phyloP scores from a whole-genome alignment of 2,329 filamentous ascomycete genomes.

The Monilinia fructigena region DNA sequence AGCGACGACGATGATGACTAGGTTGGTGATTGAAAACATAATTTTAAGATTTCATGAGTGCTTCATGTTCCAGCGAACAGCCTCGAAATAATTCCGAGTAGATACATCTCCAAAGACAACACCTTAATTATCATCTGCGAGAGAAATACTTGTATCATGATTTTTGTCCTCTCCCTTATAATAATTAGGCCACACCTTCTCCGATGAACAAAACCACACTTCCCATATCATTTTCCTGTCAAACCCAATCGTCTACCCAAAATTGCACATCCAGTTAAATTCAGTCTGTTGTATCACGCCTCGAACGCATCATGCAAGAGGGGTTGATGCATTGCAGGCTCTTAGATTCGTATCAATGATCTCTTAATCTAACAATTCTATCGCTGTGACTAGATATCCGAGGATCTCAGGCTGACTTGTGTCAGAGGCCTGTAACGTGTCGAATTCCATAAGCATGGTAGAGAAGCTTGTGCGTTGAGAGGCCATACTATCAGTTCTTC shows the following conservation, averaged over 20 bases:
- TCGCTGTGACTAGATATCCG: not conserved
- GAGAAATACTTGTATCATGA: no score
- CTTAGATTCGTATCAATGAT: not conserved
- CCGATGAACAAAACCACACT: no score
- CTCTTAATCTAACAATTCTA: not conserved
- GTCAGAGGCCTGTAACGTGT: not conserved
- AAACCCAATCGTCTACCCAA: not conserved
- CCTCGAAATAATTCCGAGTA: not conserved
- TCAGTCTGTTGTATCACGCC: not conserved
- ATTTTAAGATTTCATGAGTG: not conserved
- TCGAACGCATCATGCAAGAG: not conserved
- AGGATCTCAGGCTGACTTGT: not conserved
- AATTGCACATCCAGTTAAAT: not conserved
- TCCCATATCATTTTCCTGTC: not conserved
- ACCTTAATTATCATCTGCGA: no score
- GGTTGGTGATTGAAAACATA: no score
- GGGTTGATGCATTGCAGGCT: not conserved
- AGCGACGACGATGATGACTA: no score
- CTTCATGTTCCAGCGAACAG: not conserved
- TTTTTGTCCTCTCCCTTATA: not conserved
- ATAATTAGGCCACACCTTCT: not conserved
- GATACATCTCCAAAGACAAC: not conserved
- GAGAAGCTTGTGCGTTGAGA: not conserved
- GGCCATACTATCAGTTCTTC: not conserved
- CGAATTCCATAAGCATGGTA: not conserved